Conservation (phyloP, 768 basidiomycete genomes). For the Sutorius australiensis region DNA sequence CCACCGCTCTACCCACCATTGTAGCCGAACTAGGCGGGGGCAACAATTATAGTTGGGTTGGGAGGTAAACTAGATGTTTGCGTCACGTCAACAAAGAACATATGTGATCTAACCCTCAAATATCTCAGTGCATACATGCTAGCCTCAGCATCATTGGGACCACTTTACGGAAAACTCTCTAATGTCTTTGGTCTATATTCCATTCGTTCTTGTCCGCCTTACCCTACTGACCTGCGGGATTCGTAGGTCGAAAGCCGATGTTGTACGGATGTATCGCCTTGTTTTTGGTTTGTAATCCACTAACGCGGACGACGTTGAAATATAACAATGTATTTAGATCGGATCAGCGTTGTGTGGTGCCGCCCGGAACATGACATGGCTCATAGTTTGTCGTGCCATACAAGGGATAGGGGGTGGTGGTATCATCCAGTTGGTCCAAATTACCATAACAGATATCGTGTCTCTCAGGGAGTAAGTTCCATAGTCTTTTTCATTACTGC, state of each 20-base stretch:
- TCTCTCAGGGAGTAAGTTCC: constrained; percentile 29
- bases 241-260: constrained; percentile 36
- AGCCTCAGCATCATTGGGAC: constrained; percentile 38
- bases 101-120: background rate
- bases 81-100: background rate
- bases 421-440: constrained; percentile 35
- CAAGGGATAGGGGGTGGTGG: constrained; percentile 45
- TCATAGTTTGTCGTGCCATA: constrained; percentile 37
- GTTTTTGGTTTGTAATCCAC: constrained; percentile 32
- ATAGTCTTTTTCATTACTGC: background rate
- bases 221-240: background rate
- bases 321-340: constrained; percentile 16
- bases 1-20: constrained; percentile 50
- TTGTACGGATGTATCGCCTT: constrained; percentile 34
- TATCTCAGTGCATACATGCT: constrained; percentile 43
- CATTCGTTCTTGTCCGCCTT: background rate
- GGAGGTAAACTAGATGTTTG: constrained; percentile 29
- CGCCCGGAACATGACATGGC: constrained; percentile 42
- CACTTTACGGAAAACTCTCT: constrained; percentile 48
- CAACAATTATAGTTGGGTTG: constrained; percentile 48
- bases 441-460: constrained; percentile 40
- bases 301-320: background rate
- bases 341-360: constrained; percentile 42
- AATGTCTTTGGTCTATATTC: constrained; percentile 34
- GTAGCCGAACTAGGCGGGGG: constrained; percentile 42